A percentile compares a stretch with the other conserved stretches of the same genome.
These are phyloP conservation scores for Teratosphaeria destructans DNA, from an alignment of 2,329 filamentous ascomycete genomes.

Conservation along the genomic window DNA sequence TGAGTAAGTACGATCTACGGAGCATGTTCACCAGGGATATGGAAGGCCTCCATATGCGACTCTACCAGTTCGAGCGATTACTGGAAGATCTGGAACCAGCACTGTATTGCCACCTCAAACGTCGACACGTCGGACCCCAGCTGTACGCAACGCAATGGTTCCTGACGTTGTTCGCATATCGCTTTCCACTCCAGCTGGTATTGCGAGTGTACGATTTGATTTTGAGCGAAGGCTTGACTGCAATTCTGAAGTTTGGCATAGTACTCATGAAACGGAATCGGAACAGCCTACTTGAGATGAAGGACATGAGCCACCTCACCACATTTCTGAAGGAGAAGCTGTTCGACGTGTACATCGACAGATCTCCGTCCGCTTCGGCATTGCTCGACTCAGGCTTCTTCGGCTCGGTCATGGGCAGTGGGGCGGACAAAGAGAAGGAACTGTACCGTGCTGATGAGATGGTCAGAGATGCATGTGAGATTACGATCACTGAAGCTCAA, in stretches of 20 bases:
- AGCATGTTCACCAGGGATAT: conserved; percentile 93
- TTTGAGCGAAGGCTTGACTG: conserved; percentile 76
- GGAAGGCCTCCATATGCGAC: conserved; percentile 83
- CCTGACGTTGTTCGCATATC: conserved; percentile 93
- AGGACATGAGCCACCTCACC: conserved; percentile 82
- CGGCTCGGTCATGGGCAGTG: conserved; percentile 72
- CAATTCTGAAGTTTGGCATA: conserved; percentile 88
- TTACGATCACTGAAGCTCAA: conserved; percentile 74
- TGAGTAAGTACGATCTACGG: conserved; percentile 91
- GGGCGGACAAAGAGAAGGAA: conserved; percentile 88
- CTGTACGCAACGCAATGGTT: conserved; percentile 99
- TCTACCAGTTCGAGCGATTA: conserved; percentile 91
- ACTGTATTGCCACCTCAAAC: conserved; percentile 84
- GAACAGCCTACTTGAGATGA: conserved; percentile 64
- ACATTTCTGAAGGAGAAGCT: conserved; percentile 86
- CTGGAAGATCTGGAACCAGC: conserved; percentile 91
- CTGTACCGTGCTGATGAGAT: conserved; percentile 90
- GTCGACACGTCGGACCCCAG: conserved; percentile 77
- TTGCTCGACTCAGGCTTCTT: conserved; percentile 97
- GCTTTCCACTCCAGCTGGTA: conserved; percentile 91
- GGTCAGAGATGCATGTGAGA: conserved; percentile 80
- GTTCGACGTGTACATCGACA: conserved; percentile 96
- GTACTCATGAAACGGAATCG: conserved; percentile 95
- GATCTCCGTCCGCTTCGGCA: conserved; percentile 80
- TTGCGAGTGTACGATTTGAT: conserved; percentile 95